phyloP scores from a whole-genome alignment of 2,329 filamentous ascomycete species.

The Paecilomyces formosus region DNA sequence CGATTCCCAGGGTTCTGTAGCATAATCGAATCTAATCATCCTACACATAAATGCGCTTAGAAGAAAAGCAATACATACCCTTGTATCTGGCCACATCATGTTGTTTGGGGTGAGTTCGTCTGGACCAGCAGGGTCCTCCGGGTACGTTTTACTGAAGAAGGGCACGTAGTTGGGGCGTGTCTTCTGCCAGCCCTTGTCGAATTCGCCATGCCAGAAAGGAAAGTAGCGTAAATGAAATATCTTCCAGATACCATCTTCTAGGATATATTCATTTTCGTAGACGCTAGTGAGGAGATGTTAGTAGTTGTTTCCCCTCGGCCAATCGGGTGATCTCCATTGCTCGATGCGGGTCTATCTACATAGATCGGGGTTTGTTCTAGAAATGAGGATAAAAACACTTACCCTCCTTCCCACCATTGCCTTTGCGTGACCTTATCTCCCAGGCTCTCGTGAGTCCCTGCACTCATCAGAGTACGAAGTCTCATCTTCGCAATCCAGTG shows the following conservation, averaged over 20 bases:
- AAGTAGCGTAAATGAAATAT: slow-evolving; percentile 49
- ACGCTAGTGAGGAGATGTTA: slow-evolving; percentile 15
- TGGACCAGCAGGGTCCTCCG: slow-evolving; percentile 45
- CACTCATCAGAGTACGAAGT: slow-evolving; percentile 50
- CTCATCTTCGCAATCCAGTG: slow-evolving; percentile 39
- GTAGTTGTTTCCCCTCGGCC: not conserved
- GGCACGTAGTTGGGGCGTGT: slow-evolving; percentile 49
- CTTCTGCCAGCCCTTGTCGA: slow-evolving; percentile 47
- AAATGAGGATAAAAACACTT: not conserved
- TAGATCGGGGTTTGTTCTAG: not conserved
- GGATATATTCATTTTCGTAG: slow-evolving; percentile 55
- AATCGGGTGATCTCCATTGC: not conserved
- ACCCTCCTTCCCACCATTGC: slow-evolving; percentile 53
- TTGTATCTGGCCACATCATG: slow-evolving; percentile 51
- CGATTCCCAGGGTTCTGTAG: too few species aligned
- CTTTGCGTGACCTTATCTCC: slow-evolving; percentile 44
- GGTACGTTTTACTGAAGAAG: slow-evolving; percentile 42
- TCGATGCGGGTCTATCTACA: not conserved
- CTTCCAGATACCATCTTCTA: slow-evolving; percentile 49
- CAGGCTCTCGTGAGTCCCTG: slow-evolving; percentile 47
- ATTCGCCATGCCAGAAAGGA: slow-evolving; percentile 51
- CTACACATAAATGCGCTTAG: too few species aligned
- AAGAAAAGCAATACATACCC: slow-evolving; percentile 24
- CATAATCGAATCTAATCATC: too few species aligned
- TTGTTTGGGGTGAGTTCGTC: slow-evolving; percentile 48